Evolutionary conservation across 2,329 filamentous ascomycete genomes (phyloP).

Genomic region (Lomentospora prolificans): DNA sequence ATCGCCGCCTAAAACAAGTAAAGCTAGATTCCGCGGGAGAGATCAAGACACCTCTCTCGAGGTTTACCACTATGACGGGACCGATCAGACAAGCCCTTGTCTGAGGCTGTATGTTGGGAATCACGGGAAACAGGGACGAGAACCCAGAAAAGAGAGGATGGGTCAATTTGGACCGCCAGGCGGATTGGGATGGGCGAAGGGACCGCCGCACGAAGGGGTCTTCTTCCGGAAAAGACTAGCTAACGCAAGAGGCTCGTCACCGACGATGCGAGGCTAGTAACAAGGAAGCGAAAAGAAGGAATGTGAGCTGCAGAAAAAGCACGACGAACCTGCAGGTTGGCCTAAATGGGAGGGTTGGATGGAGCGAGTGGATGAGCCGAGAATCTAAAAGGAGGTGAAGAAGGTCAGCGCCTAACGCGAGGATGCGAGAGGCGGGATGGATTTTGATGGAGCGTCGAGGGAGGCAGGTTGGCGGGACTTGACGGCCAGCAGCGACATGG

Average conservation of each 20-base stretch:
- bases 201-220: background rate
- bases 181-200: background rate
- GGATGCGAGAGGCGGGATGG: conserved; percentile 1
- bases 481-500: too few relatives aligned
- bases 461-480: background rate
- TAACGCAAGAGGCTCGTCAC: background rate
- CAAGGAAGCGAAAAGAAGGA: background rate
- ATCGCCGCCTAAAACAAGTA: too few relatives aligned
- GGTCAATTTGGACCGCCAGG: background rate
- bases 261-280: background rate
- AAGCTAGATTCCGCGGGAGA: background rate
- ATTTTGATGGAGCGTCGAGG: background rate
- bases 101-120: background rate
- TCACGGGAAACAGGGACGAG: background rate
- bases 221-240: conserved; percentile 5
- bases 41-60: background rate
- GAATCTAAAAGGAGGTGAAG: background rate
- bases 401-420: conserved; percentile 2
- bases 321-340: conserved; percentile 2
- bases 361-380: background rate
- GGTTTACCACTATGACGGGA: background rate
- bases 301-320: background rate
- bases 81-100: conserved; percentile 4
- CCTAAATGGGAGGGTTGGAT: background rate
- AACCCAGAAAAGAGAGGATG: background rate